Evolutionary conservation across 805 yeast species (phyloP).

Genomic region (Debaryomyces prosopidis): DNA sequence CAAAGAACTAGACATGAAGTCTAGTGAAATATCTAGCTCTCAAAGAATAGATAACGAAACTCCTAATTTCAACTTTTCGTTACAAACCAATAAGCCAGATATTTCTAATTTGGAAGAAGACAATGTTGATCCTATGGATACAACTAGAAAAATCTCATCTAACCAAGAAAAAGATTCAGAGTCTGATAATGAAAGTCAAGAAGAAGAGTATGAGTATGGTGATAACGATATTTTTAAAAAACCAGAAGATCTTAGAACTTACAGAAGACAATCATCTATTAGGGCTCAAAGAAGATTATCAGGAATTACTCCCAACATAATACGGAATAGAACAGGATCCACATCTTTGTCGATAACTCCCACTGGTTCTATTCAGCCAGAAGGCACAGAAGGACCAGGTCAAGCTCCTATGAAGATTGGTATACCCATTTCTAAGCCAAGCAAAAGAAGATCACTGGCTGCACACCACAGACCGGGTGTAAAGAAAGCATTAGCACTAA

Average conservation of each 20-base stretch:
- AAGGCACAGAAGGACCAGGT: constrained; percentile 9
- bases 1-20: background rate
- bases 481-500: constrained; percentile 8
- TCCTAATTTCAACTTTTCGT: constrained; percentile 5
- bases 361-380: constrained; percentile 12
- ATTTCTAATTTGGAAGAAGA: constrained; percentile 6
- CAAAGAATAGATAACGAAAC: background rate
- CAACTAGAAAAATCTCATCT: constrained; percentile 5
- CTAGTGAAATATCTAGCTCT: background rate
- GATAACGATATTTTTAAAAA: constrained; percentile 30
- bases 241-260: constrained; percentile 15
- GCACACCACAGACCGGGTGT: constrained; percentile 8
- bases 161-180: constrained; percentile 10
- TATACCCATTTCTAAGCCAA: constrained; percentile 34
- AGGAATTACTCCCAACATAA: constrained; percentile 27
- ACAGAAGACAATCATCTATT: constrained; percentile 29
- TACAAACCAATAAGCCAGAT: constrained; percentile 2
- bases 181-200: constrained; percentile 18
- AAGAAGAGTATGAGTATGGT: constrained; percentile 16
- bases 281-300: constrained; percentile 36
- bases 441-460: constrained; percentile 31
- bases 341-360: constrained; percentile 17
- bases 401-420: constrained; percentile 33
- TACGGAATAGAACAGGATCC: constrained; percentile 29
- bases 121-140: constrained; percentile 29